These are phyloP conservation scores for Alternaria sp. DNA, from an alignment of 2,329 filamentous ascomycete genomes.

Conservation along the genomic window DNA sequence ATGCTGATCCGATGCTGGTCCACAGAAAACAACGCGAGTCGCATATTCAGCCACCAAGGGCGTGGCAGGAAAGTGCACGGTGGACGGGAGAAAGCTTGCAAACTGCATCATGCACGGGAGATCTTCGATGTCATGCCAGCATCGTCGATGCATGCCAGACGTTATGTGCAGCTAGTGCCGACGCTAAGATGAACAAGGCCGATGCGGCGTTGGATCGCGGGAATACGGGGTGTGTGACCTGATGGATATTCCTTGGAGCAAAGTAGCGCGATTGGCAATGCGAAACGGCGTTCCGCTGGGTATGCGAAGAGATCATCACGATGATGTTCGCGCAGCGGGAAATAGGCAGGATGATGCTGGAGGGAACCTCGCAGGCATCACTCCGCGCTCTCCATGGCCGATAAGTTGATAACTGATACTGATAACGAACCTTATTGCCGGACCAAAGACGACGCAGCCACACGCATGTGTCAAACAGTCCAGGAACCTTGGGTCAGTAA, in stretches of 20 bases:
- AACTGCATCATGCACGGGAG: slow-evolving; percentile 11
- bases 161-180: neutral
- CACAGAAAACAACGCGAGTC: neutral
- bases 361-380: neutral
- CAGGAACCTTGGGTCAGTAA: slow-evolving; percentile 1
- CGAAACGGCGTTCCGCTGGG: neutral
- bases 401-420: neutral
- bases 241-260: neutral
- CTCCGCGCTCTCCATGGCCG: neutral
- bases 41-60: neutral
- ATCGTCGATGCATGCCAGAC: slow-evolving; percentile 16
- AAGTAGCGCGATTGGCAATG: neutral
- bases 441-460: neutral
- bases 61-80: neutral
- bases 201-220: neutral
- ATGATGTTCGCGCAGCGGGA: neutral
- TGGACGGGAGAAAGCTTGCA: neutral
- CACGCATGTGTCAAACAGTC: slow-evolving; percentile 6
- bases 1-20: slow-evolving; percentile 3
- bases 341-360: neutral
- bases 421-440: slow-evolving; percentile 9
- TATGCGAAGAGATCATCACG: neutral
- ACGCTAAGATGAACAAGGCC: neutral
- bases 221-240: neutral
- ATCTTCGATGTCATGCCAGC: slow-evolving; percentile 16